Conservation (phyloP, 805 yeast genomes). For the Pichia deserticola region DNA sequence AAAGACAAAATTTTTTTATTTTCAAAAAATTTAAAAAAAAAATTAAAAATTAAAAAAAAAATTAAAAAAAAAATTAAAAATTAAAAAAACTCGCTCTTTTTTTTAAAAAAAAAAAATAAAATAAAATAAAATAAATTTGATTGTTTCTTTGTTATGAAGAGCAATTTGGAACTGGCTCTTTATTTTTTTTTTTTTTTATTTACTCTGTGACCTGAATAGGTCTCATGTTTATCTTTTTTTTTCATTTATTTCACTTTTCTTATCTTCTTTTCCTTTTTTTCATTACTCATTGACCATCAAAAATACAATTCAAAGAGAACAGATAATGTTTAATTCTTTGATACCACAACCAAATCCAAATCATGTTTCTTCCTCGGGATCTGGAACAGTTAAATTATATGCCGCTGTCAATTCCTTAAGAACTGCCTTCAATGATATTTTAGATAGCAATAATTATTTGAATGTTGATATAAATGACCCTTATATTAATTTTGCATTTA, state of each 20-base stretch:
- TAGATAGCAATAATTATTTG: neutral
- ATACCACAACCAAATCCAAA: no score
- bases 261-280: no score
- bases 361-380: neutral
- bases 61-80: neutral
- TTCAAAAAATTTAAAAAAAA: neutral
- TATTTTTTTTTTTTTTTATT: no score
- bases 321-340: neutral
- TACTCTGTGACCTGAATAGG: no score
- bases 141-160: no score
- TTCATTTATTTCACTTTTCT: no score
- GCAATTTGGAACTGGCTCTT: no score
- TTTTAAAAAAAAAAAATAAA: no score
- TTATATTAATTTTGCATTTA: slow-evolving; percentile 1
- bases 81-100: neutral
- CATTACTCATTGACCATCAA: no score
- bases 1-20: slow-evolving; percentile 1
- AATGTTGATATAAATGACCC: slow-evolving; percentile 5
- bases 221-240: no score
- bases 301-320: neutral
- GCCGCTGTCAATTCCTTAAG: neutral
- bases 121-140: no score
- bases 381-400: neutral
- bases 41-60: neutral
- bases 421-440: slow-evolving; percentile 1